Conservation (phyloP, 2,329 filamentous ascomycete genomes). For the Zymoseptoria crescenta region DNA sequence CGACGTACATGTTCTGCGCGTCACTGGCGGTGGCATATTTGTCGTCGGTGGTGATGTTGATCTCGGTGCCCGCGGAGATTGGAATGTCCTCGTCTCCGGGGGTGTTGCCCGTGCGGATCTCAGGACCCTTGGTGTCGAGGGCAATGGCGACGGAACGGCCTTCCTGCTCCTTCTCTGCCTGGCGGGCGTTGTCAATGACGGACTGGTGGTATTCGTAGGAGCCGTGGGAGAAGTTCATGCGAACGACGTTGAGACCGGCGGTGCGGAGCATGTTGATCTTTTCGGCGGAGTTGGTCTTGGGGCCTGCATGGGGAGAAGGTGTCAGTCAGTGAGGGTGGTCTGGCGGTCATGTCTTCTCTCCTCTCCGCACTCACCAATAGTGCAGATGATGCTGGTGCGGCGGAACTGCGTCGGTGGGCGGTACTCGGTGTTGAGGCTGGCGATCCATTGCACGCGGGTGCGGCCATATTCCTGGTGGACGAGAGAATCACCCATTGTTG, state of each 20-base stretch:
- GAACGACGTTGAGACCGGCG: conserved; percentile 92
- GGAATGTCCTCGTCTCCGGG: conserved; percentile 64
- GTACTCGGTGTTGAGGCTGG: conserved; percentile 82
- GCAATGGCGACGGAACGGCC: conserved; percentile 94
- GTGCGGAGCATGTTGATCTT: conserved; percentile 86
- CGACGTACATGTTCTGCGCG: conserved; percentile 94
- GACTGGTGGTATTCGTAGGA: conserved; percentile 96
- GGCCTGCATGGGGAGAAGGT: conserved; percentile 42
- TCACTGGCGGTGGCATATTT: conserved; percentile 77
- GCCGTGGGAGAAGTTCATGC: conserved; percentile 99
- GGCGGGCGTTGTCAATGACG: conserved; percentile 90
- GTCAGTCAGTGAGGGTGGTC: neutral
- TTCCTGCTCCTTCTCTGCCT: conserved; percentile 67
- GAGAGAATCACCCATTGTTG: conserved; percentile 61
- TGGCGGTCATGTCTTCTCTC: neutral
- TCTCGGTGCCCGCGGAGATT: conserved; percentile 70
- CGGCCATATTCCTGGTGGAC: conserved; percentile 74
- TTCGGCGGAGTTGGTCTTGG: conserved; percentile 97
- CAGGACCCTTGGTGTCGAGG: conserved; percentile 76
- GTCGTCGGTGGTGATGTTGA: conserved; percentile 97
- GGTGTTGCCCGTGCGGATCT: conserved; percentile 78
- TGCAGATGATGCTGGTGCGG: conserved; percentile 96
- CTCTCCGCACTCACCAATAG: conserved; percentile 58
- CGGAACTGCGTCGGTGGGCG: conserved; percentile 83
- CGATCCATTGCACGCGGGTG: conserved; percentile 62